Evolutionary conservation across 2,329 filamentous ascomycete genomes (phyloP), one percentile per base, ranked within the genome.

Genomic region (Alternaria ethzedia): DNA sequence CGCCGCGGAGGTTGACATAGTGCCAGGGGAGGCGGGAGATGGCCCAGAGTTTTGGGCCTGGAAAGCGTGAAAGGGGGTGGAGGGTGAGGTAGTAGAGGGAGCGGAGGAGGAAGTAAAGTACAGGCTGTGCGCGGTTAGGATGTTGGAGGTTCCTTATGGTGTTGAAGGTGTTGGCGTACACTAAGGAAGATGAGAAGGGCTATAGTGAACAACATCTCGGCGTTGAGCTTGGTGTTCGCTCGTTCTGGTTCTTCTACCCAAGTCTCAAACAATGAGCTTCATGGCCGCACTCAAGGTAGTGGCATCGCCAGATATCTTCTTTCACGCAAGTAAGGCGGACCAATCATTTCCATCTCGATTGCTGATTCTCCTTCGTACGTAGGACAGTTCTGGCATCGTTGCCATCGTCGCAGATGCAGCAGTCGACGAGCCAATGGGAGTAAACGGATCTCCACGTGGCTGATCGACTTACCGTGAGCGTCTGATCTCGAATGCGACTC

Each of bases 1-100:
- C 17, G 20, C 57, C 57, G 20, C 54, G 36, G 12, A 54, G 23
- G 41, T 36, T 54, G 26, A 54, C 57, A 21, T 54, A 54, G 41
- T 59, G 45, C 47, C 57, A 54, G 5, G 52, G 49, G 4, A 65
- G 55, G 30, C 59, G 41, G 11, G 63, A 59, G 23, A 59, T 41
- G 15, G 63, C 55, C 25, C 51, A 57, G 23, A 65, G 60, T 36
- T 56, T 63, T 4, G 63, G 60, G 44, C 63, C 63, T 28, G 63
- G 63, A 5, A 60, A 61, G 4, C 26, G 20, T 9, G 60, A 49
- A 3, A 65, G 55, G 8, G 63, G 63, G 28, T 36, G 30, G 26
- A 63, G 20, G 1, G 10, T 13, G 28, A 63, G 41, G 32, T 41
- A 41, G 49, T 63, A 63, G 12, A 63, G 13, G 26, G 55, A 50